Conservation (phyloP, 345 rosid species). For the Populus simonii region DNA sequence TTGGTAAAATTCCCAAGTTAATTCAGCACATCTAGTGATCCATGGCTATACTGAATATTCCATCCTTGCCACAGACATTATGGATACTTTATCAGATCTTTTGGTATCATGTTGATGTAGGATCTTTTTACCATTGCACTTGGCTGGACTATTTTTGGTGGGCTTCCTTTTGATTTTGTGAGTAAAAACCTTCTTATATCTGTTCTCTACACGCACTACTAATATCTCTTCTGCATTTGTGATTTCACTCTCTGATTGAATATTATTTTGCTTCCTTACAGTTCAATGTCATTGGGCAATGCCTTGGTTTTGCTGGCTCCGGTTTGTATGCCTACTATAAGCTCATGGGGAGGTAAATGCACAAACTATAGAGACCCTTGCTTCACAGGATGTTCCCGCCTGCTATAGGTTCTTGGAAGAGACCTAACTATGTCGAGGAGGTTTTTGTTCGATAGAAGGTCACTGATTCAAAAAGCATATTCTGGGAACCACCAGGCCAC, state of each 20-base stretch:
- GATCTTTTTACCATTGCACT: slow-evolving; percentile 86
- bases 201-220: neutral
- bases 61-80: neutral
- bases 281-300: slow-evolving; percentile 88
- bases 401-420: neutral
- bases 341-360: slow-evolving; percentile 56
- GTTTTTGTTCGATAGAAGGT: neutral
- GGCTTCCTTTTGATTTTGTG: slow-evolving; percentile 95
- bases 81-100: slow-evolving; percentile 3
- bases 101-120: slow-evolving; percentile 39
- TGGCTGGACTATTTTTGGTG: slow-evolving; percentile 90
- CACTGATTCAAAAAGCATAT: neutral
- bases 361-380: neutral
- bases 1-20: neutral
- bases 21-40: neutral
- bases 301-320: slow-evolving; percentile 86
- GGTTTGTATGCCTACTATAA: slow-evolving; percentile 87
- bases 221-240: neutral
- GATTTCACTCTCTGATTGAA: slow-evolving; percentile 1
- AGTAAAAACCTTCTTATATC: slow-evolving; percentile 18
- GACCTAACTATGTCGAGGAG: neutral
- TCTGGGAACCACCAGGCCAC: neutral
- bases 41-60: neutral
- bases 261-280: slow-evolving; percentile 30
- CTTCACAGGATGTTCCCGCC: slow-evolving; percentile 1